Conservation (phyloP, 495 filamentous ascomycete genomes). For the Peziza echinospora region DNA sequence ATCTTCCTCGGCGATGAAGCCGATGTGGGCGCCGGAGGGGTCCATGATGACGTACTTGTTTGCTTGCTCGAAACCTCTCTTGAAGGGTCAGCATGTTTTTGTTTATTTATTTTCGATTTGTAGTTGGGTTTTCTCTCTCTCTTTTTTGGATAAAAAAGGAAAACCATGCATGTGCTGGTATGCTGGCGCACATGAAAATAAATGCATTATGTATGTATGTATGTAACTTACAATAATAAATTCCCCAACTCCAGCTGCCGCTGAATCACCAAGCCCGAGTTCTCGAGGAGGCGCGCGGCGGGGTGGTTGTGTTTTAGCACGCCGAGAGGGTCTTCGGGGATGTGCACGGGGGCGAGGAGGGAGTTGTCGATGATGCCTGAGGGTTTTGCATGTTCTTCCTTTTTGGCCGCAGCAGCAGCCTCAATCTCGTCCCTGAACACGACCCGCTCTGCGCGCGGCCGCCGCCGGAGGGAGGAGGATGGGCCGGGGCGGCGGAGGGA, state of each 20-base stretch:
- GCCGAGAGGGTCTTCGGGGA: constrained; percentile 40
- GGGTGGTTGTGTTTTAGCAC: constrained; percentile 42
- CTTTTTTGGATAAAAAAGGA: no score
- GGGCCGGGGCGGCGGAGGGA: no score
- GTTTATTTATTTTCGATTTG: not conserved
- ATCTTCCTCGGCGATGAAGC: constrained; percentile 48
- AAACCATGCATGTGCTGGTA: not conserved
- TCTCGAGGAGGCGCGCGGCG: constrained; percentile 33
- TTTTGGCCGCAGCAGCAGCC: not conserved
- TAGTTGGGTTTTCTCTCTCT: not conserved
- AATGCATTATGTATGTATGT: not conserved
- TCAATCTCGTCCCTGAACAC: not conserved
- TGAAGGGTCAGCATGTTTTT: not conserved
- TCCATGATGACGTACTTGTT: constrained; percentile 54
- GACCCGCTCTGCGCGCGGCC: not conserved
- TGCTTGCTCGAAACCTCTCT: constrained; percentile 48
- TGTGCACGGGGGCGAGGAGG: constrained; percentile 23
- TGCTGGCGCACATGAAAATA: no score
- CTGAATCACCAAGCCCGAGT: constrained; percentile 43
- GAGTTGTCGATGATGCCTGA: not conserved
- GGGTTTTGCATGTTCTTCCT: not conserved
- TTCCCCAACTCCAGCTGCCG: constrained; percentile 50
- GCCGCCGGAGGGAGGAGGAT: no score
- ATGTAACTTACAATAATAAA: constrained; percentile 32
- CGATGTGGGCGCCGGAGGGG: constrained; percentile 43